These are phyloP conservation scores for Colletotrichum sp. DNA, from an alignment of 2,329 filamentous ascomycete genomes.

Conservation along the genomic window DNA sequence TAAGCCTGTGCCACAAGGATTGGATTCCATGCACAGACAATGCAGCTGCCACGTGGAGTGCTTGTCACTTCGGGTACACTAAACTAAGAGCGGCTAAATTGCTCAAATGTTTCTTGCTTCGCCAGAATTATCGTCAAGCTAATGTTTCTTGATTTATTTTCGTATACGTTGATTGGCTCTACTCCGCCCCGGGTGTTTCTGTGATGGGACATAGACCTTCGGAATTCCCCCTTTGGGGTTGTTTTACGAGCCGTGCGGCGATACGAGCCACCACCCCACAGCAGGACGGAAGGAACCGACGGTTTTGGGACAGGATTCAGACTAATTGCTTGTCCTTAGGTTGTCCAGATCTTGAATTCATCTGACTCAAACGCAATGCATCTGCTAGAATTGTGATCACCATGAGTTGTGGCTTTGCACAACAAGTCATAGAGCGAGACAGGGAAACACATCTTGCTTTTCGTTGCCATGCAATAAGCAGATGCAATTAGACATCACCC, in stretches of 20 bases:
- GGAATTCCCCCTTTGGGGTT: background rate
- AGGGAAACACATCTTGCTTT: background rate
- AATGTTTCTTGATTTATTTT: too few species aligned
- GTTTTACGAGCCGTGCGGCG: background rate
- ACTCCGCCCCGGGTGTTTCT: too few species aligned
- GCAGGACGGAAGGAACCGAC: background rate
- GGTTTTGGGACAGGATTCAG: background rate
- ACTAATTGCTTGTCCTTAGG: background rate
- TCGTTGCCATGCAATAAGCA: background rate
- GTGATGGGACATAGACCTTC: background rate
- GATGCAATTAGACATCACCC: background rate
- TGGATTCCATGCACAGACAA: background rate
- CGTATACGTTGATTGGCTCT: too few species aligned
- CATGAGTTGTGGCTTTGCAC: background rate
- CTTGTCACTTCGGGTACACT: background rate
- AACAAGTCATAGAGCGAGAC: background rate
- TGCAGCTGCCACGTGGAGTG: background rate
- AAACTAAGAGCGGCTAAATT: background rate
- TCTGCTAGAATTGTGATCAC: background rate
- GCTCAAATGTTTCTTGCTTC: background rate
- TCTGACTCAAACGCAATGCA: background rate
- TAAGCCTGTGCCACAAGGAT: background rate
- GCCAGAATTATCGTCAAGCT: background rate
- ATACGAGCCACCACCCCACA: background rate
- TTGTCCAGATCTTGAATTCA: background rate